Evolutionary conservation across 495 filamentous ascomycete species (phyloP).

Genomic region (Cercophora samala): DNA sequence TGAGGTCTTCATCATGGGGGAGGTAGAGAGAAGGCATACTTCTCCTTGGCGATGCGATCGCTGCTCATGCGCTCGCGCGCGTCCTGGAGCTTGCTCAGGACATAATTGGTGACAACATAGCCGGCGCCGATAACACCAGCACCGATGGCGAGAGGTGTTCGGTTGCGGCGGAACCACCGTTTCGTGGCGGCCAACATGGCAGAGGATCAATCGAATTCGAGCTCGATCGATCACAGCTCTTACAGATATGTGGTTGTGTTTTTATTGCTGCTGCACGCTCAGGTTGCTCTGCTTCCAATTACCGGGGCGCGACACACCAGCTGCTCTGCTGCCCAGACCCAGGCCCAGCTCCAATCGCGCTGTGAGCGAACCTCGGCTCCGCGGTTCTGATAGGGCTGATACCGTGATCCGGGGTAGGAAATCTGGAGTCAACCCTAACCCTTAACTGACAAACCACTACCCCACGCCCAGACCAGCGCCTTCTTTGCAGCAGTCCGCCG

Average conservation of each 20-base stretch:
- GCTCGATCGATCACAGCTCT: neutral
- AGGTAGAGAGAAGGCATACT: constrained; percentile 54
- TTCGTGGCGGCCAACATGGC: constrained; percentile 79
- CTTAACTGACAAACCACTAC: neutral
- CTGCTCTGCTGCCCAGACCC: constrained; percentile 15
- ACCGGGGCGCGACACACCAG: neutral
- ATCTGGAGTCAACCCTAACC: constrained; percentile 13
- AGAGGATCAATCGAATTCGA: constrained; percentile 9
- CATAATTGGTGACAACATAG: constrained; percentile 91
- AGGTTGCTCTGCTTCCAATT: neutral
- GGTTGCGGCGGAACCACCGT: constrained; percentile 88
- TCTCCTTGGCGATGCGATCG: constrained; percentile 92
- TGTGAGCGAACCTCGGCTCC: constrained; percentile 27
- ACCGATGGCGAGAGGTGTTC: constrained; percentile 81
- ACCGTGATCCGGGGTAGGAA: constrained; percentile 1
- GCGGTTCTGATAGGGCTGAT: constrained; percentile 25
- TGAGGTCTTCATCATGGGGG: neutral
- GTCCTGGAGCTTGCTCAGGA: constrained; percentile 83
- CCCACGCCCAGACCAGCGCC: neutral
- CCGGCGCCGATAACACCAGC: constrained; percentile 82
- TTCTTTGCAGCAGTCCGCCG: neutral
- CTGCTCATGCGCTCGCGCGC: constrained; percentile 91
- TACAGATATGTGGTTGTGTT: no score
- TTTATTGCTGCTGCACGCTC: no score
- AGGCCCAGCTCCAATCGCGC: neutral